These are phyloP conservation scores for Barbarea vulgaris DNA, from an alignment of 345 rosid genomes.

Conservation along the genomic window DNA sequence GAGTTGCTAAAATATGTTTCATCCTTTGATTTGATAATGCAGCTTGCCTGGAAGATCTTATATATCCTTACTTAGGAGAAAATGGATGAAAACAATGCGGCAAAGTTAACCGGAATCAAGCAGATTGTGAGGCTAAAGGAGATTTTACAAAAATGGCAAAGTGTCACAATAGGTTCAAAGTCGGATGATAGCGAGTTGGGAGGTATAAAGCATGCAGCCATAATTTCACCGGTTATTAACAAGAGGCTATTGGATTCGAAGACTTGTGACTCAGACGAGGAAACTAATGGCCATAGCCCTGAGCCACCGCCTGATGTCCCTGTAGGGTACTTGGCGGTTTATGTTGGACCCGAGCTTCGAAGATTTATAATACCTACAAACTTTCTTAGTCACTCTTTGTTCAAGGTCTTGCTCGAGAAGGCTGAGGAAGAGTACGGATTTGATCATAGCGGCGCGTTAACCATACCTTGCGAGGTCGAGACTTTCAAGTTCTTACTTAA, in stretches of 20 bases:
- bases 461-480: constrained; percentile 92
- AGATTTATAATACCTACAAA: constrained; percentile 90
- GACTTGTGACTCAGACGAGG: constrained; percentile 83
- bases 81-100: constrained; percentile 65
- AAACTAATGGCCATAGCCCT: constrained; percentile 65
- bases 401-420: constrained; percentile 82
- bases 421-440: constrained; percentile 92
- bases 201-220: constrained; percentile 33
- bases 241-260: constrained; percentile 50
- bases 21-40: constrained; percentile 5
- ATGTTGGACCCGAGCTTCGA: constrained; percentile 87
- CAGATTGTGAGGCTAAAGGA: constrained; percentile 86
- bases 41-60: constrained; percentile 45
- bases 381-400: constrained; percentile 76
- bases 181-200: constrained; percentile 32
- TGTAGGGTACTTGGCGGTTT: constrained; percentile 82
- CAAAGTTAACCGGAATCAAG: constrained; percentile 69
- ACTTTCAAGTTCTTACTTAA: constrained; percentile 83
- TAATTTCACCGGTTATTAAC: constrained; percentile 49
- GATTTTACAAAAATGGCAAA: constrained; percentile 85
- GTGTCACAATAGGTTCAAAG: constrained; percentile 58
- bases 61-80: constrained; percentile 41
- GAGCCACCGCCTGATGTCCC: constrained; percentile 80
- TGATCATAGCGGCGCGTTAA: constrained; percentile 80
- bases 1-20: not conserved